Base-by-base conservation (phyloP, 495 filamentous ascomycete genomes). In the Margaritispora aquatica region DNA sequence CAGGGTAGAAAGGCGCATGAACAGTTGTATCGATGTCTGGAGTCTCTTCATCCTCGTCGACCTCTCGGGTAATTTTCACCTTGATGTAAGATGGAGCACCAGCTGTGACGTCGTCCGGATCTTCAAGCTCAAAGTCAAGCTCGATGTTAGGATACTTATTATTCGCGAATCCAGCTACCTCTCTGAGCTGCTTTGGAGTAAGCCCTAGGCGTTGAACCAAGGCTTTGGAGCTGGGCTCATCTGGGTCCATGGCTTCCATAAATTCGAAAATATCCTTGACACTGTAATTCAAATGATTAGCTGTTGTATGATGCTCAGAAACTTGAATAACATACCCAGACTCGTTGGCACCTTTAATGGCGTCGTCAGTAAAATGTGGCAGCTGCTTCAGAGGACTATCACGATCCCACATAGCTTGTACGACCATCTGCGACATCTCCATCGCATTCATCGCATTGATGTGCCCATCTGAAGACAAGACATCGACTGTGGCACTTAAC, bases 361-460 rank as follows among this genome's bases (percentile, higher is more conserved):
- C 85, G 57, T 94, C 85, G 24, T 88, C 82, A 4, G 86, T 82
- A 71, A 99, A 99, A 73, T 96, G 88, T 60, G 94, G 94, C 64
- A 99, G 96, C 75, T 99, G 94, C 76, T 96, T 96, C 53, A 99
- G 80, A 48, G 95, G 91, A 62, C 88, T 94, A 71, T 99, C 94
- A 22, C 91, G 88, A 75, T 97, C 92, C 94, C 94, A 99, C 89
- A 97, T 96, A 26, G 89, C 92, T 72, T 99, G 94, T 20, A 99
- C 92, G 56, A 93, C 88, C 94, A 99, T 99, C 72, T 99, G 94
- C 22, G 91, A 96, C 86, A 99, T 88, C 73, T 99, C 94, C 94
- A 99, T 99, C 24, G 95, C 94, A 65, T 85, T 90, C 86, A 96
- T 94, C 57, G 94, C 93, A 68, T 97, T 99, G 52, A 97, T 74